Evolutionary conservation across 169 alveolate genomes (phyloP), one percentile per base, ranked within the genome.

Genomic region (Amoebophrya sp.): DNA sequence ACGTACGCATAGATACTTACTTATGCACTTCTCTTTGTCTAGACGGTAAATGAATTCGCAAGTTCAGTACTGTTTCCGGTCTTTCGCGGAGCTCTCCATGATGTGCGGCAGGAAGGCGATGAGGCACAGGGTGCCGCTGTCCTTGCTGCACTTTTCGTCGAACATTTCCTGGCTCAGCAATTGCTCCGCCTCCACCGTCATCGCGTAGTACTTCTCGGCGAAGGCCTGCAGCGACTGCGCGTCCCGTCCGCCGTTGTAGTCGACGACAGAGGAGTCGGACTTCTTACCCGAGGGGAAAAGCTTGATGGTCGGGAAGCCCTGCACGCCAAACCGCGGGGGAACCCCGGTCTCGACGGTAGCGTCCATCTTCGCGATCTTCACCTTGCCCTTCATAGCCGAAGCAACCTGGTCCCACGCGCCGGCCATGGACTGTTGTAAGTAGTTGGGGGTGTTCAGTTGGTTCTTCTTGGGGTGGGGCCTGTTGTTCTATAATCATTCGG

Each of bases 321-420:
- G 40, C 67, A 94, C 93, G 18, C 92, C 91, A 70, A 91, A 93
- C 89, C 94, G 92, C 45, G 69, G 70, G 20, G 95, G 95, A 40
- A 94, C 91, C 88, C 40, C 92, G 43, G 90, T 40, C 91, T 96
- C 96, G n/a, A 93, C 94, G 40, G 96, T 94, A 87, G 96, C 96
- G 92, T 96, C 97, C 40, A 96, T 96, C 78, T 96, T 96, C 40
- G 96, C 98, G 34, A 96, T 88, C 90, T 95, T 95, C 38, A 95
- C 95, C 42, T 94, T 92, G 0, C 98, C 98, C 93, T 95, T 94
- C 5, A 95, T 92, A 18, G 95, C 95, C 58, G 93, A 92, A 4
- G 98, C 98, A 41, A 97, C 97, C 90, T 95, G 90, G 96, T 97
- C 96, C 96, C 96, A 93, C 96, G 98, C 48, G 98, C 97, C 41